Evolutionary conservation across 257 asterid genomes (phyloP).

Genomic region (Verbena officinalis): DNA sequence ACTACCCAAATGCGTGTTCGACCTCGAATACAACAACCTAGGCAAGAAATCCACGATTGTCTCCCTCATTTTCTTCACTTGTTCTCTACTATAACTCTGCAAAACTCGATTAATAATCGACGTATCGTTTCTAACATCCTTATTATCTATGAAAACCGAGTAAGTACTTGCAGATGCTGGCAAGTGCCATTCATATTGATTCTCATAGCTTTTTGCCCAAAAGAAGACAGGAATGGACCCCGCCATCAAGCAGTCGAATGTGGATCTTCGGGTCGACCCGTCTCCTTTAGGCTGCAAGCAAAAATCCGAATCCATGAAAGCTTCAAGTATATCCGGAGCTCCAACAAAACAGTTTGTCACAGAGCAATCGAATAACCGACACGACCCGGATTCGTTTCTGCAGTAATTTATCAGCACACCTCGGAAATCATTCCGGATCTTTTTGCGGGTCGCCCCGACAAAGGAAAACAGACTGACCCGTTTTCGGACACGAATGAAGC

Average conservation of each 20-base stretch:
- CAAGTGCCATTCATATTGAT: constrained; percentile 66
- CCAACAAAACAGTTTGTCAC: constrained; percentile 48
- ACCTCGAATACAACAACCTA: constrained; percentile 41
- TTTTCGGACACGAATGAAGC: constrained; percentile 26
- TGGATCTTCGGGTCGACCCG: constrained; percentile 58
- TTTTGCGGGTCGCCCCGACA: constrained; percentile 63
- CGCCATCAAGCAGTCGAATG: constrained; percentile 61
- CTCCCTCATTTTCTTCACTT: constrained; percentile 43
- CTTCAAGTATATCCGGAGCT: constrained; percentile 54
- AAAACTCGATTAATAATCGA: constrained; percentile 24
- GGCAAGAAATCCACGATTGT: constrained; percentile 39
- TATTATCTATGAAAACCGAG: constrained; percentile 51
- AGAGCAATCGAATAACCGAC: constrained; percentile 51
- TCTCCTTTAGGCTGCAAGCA: constrained; percentile 72
- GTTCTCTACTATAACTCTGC: constrained; percentile 31
- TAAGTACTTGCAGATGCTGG: constrained; percentile 34
- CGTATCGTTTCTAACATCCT: constrained; percentile 48
- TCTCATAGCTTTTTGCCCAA: constrained; percentile 48
- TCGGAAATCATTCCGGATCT: constrained; percentile 55
- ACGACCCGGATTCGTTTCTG: constrained; percentile 34
- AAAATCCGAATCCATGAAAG: constrained; percentile 55
- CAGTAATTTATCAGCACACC: constrained; percentile 48
- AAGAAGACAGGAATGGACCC: constrained; percentile 66
- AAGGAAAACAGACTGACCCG: constrained; percentile 42
- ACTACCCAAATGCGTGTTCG: constrained; percentile 32